phyloP scores from a whole-genome alignment of 2,329 filamentous ascomycete genomes.

The Geosmithia putterillii region DNA sequence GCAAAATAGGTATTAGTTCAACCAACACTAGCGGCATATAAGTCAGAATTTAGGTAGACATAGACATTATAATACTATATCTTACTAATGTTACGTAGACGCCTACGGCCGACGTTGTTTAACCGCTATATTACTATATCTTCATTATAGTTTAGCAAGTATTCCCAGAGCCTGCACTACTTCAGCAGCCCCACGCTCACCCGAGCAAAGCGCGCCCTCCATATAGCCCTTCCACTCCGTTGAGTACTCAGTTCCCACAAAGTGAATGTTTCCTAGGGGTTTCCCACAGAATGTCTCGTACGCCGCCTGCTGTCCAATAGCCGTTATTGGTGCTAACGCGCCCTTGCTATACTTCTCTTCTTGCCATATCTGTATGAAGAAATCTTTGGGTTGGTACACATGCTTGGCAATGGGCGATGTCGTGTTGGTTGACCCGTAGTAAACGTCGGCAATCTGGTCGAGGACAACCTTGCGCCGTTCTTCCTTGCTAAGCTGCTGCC shows the following conservation, averaged over 20 bases:
- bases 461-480: conserved; percentile 17
- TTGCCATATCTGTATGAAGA: conserved; percentile 20
- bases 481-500: conserved; percentile 14
- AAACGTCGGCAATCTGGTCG: conserved; percentile 18
- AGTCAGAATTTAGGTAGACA: too few species aligned
- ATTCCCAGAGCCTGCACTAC: background rate
- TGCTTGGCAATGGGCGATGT: conserved; percentile 2
- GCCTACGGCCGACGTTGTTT: too few species aligned
- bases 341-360: conserved; percentile 19
- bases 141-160: background rate
- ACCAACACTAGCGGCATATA: too few species aligned
- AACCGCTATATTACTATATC: too few species aligned
- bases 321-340: conserved; percentile 18
- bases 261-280: conserved; percentile 28
- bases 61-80: too few species aligned
- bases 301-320: conserved; percentile 15
- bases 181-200: background rate
- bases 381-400: conserved; percentile 11
- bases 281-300: conserved; percentile 15
- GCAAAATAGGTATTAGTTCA: too few species aligned
- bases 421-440: conserved; percentile 7
- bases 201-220: conserved; percentile 29
- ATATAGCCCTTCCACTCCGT: conserved; percentile 38
- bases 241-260: conserved; percentile 35
- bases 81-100: too few species aligned